Conservation (phyloP, 75 land plant species). For the Selaginella moellendorffii region DNA sequence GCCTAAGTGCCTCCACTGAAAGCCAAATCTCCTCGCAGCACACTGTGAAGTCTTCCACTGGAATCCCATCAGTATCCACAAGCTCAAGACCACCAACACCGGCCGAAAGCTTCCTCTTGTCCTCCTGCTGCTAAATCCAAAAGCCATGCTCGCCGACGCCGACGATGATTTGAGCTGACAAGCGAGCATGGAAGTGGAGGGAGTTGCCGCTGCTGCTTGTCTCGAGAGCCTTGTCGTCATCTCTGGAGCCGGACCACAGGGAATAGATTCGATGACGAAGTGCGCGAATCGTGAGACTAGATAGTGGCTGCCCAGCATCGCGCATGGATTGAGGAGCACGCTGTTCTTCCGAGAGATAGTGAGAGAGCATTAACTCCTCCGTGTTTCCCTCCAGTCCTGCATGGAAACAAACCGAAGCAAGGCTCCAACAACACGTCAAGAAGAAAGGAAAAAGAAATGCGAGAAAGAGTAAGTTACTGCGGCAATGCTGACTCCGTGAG, state of each 20-base stretch:
- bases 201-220: too few species aligned
- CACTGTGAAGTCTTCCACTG: background rate
- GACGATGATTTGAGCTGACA: too few species aligned
- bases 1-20: background rate
- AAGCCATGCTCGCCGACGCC: too few species aligned
- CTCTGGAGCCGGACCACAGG: background rate
- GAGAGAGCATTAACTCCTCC: background rate
- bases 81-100: background rate
- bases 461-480: too few species aligned
- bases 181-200: too few species aligned
- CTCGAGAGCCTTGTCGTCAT: too few species aligned
- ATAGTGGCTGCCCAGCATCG: too few species aligned
- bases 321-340: background rate
- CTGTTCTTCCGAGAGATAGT: background rate
- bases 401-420: background rate
- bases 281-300: background rate
- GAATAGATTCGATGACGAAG: background rate
- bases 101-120: background rate
- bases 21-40: background rate
- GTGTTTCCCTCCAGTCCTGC: background rate
- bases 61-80: background rate
- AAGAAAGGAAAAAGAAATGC: too few species aligned
- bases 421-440: background rate
- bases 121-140: too few species aligned
- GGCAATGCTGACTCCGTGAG: background rate